phyloP scores from a whole-genome alignment of 2,329 filamentous ascomycete species.

The Thielaviopsis ethacetica region DNA sequence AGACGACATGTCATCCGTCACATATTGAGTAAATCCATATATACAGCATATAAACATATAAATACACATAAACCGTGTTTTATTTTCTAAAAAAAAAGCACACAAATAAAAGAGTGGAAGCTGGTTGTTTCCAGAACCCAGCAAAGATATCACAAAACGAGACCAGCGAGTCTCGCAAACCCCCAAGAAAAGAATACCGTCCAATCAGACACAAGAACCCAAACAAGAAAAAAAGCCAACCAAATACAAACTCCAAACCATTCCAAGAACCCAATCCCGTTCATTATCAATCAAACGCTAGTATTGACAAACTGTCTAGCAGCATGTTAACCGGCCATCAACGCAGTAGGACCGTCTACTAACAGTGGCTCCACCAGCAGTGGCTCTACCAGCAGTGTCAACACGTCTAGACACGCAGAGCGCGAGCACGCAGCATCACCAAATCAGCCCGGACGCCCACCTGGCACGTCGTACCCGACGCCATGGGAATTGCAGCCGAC shows the following conservation, averaged over 20 bases:
- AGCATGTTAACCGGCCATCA: too few species aligned
- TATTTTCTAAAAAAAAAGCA: too few species aligned
- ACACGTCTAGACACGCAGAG: neutral
- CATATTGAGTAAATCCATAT: neutral
- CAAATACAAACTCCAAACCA: neutral
- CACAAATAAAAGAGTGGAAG: neutral
- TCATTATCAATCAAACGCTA: neutral
- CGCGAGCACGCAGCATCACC: neutral
- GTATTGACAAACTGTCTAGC: neutral
- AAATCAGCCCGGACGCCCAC: constrained; percentile 15
- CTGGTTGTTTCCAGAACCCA: constrained; percentile 4
- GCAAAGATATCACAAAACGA: neutral
- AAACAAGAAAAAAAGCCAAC: neutral
- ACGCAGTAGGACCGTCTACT: too few species aligned
- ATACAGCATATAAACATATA: neutral
- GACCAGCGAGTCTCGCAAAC: too few species aligned
- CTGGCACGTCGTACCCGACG: constrained; percentile 35
- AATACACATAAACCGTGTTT: neutral
- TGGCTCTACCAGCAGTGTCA: too few species aligned
- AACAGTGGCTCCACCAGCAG: too few species aligned
- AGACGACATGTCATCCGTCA: neutral
- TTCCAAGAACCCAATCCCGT: neutral
- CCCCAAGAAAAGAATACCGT: neutral
- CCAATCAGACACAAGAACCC: neutral
- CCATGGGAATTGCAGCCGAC: constrained; percentile 32